A percentile compares a stretch with the other conserved stretches of the same genome.
These are phyloP conservation scores for Boletus vermiculosoides DNA, from an alignment of 768 basidiomycete species.

Conservation along the genomic window DNA sequence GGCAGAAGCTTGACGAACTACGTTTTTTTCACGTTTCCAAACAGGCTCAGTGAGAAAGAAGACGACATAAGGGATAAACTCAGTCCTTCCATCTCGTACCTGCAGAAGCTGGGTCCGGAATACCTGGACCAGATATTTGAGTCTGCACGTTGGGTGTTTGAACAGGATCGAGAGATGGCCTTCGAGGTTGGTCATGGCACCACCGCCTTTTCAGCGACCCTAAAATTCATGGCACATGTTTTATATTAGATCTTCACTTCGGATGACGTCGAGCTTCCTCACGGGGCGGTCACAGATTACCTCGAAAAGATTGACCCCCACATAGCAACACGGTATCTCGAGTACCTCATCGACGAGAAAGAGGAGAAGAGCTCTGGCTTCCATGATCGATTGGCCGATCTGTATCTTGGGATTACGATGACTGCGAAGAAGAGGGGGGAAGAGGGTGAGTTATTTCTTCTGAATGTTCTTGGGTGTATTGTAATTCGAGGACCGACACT, in stretches of 20 bases:
- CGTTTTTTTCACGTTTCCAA: not conserved
- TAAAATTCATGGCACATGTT: not conserved
- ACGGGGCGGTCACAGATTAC: conserved; percentile 69
- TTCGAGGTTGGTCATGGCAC: conserved; percentile 56
- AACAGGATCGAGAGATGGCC: conserved; percentile 66
- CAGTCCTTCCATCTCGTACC: conserved; percentile 79
- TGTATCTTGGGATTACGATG: conserved; percentile 74
- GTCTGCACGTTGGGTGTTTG: conserved; percentile 83
- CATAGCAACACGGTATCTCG: conserved; percentile 79
- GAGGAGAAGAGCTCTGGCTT: conserved; percentile 65
- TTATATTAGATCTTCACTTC: conserved; percentile 82
- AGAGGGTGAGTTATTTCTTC: conserved; percentile 42
- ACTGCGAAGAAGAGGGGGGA: conserved; percentile 57
- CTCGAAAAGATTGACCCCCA: conserved; percentile 68
- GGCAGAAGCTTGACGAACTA: not conserved
- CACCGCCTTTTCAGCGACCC: not conserved
- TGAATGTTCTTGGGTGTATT: not conserved
- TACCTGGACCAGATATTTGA: conserved; percentile 80
- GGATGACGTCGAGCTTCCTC: conserved; percentile 90
- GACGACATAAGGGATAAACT: conserved; percentile 77
- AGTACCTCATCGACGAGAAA: conserved; percentile 76
- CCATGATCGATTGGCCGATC: conserved; percentile 87
- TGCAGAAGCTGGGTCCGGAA: conserved; percentile 86
- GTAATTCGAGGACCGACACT: not conserved
- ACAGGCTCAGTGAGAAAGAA: conserved; percentile 79